Conservation (phyloP, 805 yeast genomes). For the Candida nanaspora region DNA sequence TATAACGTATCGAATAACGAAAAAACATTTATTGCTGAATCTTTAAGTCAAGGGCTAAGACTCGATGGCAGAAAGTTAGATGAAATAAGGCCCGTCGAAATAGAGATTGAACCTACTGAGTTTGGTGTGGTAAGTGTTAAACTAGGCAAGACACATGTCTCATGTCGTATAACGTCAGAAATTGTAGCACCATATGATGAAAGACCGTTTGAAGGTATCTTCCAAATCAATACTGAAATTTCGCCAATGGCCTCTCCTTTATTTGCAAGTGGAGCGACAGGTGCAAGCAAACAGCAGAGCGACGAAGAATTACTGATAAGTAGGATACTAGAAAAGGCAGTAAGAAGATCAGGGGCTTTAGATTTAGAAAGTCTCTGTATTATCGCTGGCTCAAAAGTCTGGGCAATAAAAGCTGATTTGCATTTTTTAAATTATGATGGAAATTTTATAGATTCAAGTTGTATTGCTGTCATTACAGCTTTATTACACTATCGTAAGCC, state of each 20-base stretch:
- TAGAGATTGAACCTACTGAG: conserved; percentile 52
- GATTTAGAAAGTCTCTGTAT: conserved; percentile 90
- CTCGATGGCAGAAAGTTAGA: conserved; percentile 62
- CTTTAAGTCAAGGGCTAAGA: conserved; percentile 56
- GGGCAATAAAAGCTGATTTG: conserved; percentile 87
- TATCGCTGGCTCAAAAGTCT: conserved; percentile 83
- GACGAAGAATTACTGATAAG: conserved; percentile 77
- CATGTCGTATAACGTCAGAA: conserved; percentile 68
- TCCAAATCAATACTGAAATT: conserved; percentile 77
- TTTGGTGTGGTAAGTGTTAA: conserved; percentile 76
- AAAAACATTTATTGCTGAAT: conserved; percentile 49
- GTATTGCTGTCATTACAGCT: conserved; percentile 85
- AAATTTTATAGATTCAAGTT: conserved; percentile 82
- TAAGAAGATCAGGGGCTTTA: conserved; percentile 82
- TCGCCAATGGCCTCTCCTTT: conserved; percentile 85
- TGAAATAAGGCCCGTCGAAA: conserved; percentile 58
- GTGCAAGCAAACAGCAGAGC: conserved; percentile 33
- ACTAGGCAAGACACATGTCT: conserved; percentile 69
- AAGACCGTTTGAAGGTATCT: conserved; percentile 89
- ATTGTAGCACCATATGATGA: conserved; percentile 80
- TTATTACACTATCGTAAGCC: conserved; percentile 78
- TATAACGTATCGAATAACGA: conserved; percentile 62
- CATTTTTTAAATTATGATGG: conserved; percentile 90
- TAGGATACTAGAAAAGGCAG: conserved; percentile 84
- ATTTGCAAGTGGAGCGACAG: conserved; percentile 58